Evolutionary conservation across 2,329 filamentous ascomycete genomes (phyloP), one percentile per base, ranked within the genome.

Genomic region (Aspergillus unguis): DNA sequence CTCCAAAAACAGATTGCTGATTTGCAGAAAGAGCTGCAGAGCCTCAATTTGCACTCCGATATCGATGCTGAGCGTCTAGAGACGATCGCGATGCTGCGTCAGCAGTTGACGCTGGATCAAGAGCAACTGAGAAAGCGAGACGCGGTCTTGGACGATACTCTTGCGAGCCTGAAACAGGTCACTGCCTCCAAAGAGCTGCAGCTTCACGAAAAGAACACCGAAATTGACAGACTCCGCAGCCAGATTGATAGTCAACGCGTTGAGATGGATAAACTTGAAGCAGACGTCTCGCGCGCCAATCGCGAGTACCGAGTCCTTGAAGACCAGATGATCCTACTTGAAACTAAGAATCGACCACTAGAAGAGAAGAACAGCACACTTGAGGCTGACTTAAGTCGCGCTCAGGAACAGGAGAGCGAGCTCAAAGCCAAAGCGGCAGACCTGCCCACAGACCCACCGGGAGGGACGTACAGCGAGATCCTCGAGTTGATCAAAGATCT

Each of bases 381-480:
- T 1, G 67, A 72, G 50, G 65, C 68, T 6, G 68, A 73, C 37
- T 55, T 73, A 10, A 65, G 58, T 2, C 63, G 62, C 11, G 69
- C 64, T 8, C 69, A 69, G 45, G 67, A 70, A 2, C 71, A 72
- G 46, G 63, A 67, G 46, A 71, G 67, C 46, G 70, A 69, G 1
- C 56, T 75, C 9, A 71, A 70, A 32, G 64, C 63, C 5, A 64
- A 71, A 32, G 71, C 71, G 9, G 65, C 63, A 6, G 69, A 73
- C 33, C 55, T 72, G 3, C 68, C 71, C 4, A 54, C 67, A 4
- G 64, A 64, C 48, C 54, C 58, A 3, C 62, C 62, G 5, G 65
- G 65, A 26, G 72, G 67, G 52, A 67, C 68, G 5, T 74, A 71
- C 50, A 65, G 60, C 26, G 70, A 75, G 38, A 70, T 75, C n/a